Conservation (phyloP, 2,329 filamentous ascomycete species). For the Penicillium hesseltinei region DNA sequence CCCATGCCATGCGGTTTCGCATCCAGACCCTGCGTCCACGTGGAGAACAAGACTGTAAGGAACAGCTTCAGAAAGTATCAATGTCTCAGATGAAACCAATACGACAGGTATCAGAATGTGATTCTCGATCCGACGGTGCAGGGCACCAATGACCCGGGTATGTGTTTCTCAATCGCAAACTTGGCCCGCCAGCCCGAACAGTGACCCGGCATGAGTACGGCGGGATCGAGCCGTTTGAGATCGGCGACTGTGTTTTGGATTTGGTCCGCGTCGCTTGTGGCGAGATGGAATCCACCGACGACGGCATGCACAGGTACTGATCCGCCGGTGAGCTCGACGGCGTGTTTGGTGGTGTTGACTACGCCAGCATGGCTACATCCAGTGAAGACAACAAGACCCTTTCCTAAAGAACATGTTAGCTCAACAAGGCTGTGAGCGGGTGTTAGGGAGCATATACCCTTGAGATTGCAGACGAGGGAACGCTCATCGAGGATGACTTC, state of each 20-base stretch:
- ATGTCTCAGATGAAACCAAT: background rate
- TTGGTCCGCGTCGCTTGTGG: conserved; percentile 46
- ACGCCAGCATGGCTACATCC: conserved; percentile 58
- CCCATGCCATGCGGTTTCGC: conserved; percentile 11
- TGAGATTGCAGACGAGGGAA: conserved; percentile 54
- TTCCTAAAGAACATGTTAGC: conserved; percentile 32
- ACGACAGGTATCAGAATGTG: conserved; percentile 27
- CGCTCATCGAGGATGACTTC: conserved; percentile 54
- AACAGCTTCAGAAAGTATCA: background rate
- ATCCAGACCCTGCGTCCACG: conserved; percentile 16
- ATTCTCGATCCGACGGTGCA: conserved; percentile 51
- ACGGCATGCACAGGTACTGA: conserved; percentile 49
- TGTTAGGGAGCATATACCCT: conserved; percentile 38
- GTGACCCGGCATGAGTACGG: conserved; percentile 54
- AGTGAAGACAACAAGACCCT: conserved; percentile 56
- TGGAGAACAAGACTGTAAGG: conserved; percentile 18
- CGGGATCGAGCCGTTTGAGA: conserved; percentile 48
- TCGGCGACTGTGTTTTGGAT: conserved; percentile 50
- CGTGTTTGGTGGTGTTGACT: conserved; percentile 52
- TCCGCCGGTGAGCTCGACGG: conserved; percentile 40
- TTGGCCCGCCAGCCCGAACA: conserved; percentile 58
- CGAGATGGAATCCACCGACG: conserved; percentile 56
- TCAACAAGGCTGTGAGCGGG: background rate
- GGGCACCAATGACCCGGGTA: conserved; percentile 52
- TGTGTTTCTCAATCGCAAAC: conserved; percentile 51